Evolutionary conservation across 345 rosid species (phyloP), one percentile per base, ranked within the genome.

Genomic region (Murraya paniculata): DNA sequence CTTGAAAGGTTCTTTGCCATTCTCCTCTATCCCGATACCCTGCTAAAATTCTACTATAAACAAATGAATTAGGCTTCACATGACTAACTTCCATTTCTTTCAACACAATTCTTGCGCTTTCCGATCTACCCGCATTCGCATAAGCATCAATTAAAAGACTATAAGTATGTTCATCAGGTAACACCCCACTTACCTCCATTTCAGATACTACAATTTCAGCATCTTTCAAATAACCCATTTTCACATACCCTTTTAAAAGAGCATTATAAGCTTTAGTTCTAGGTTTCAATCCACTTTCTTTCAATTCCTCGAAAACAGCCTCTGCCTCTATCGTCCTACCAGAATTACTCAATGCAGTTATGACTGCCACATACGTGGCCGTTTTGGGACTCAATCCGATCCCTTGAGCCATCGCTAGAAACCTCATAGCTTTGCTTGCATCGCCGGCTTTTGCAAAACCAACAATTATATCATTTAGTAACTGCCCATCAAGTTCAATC

Each of bases 1-100:
- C 95, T 84, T 96, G 97, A 85, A 96, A 96, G 1, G 97, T 82
- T 85, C 85, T 92, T 74, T 96, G 98, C 99, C 98, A 96, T 79
- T 96, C 95, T 35, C 99, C 99, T 86, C 84, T 88, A 76, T 96
- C 94, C 1, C 98, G 87, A 77, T 92, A 94, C 77, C 91, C 84
- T 2, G 98, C 93, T 73, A 96, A 85, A 74, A 92, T 91, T 78
- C 98, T 86, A 82, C 94, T 89, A 81, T 89, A 96, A 59, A 94
- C 88, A 80, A 89, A 92, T 0, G 99, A 87, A 80, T 87, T 94
- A 7, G 97, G 97, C 84, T 83, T 87, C 73, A 89, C 89, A 73
- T 85, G 84, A 68, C 86, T 86, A 6, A 88, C 94, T 83, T 95
- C 97, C 98, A 96, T 94, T 86, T 96, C 97, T 83, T 94, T 91